Evolutionary conservation across 2,329 filamentous ascomycete species (phyloP).

Genomic region (Aschersonia sp.): DNA sequence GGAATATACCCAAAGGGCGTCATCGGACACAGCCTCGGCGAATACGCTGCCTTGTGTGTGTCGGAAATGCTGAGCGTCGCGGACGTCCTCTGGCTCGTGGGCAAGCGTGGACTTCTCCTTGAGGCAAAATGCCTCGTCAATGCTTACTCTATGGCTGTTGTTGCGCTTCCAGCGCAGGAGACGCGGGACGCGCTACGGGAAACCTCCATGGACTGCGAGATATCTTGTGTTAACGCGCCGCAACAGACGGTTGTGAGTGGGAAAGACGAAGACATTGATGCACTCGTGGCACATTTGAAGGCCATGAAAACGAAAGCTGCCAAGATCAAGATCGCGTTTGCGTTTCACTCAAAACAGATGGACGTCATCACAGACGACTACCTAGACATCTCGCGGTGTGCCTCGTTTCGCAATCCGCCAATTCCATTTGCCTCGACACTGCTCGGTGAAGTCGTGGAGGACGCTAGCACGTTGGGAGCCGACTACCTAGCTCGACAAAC

Average conservation of each 20-base stretch:
- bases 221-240: slow-evolving; percentile 26
- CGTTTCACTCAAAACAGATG: not conserved
- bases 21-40: slow-evolving; percentile 39
- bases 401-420: not conserved
- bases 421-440: slow-evolving; percentile 44
- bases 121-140: slow-evolving; percentile 32
- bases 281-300: not conserved
- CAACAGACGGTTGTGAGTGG: not conserved
- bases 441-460: slow-evolving; percentile 28
- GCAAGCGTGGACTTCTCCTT: slow-evolving; percentile 38
- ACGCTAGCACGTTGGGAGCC: not conserved
- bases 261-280: not conserved
- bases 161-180: slow-evolving; percentile 9
- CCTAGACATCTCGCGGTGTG: not conserved
- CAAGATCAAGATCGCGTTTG: not conserved
- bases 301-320: not conserved
- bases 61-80: slow-evolving; percentile 43
- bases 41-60: slow-evolving; percentile 46
- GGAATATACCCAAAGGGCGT: slow-evolving; percentile 26
- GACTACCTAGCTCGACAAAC: not conserved
- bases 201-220: slow-evolving; percentile 9
- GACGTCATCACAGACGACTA: not conserved
- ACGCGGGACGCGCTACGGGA: slow-evolving; percentile 11
- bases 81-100: slow-evolving; percentile 48
- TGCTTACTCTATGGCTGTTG: slow-evolving; percentile 16